Conservation (phyloP, 768 basidiomycete genomes). For the Kwoniella botswanensis region DNA sequence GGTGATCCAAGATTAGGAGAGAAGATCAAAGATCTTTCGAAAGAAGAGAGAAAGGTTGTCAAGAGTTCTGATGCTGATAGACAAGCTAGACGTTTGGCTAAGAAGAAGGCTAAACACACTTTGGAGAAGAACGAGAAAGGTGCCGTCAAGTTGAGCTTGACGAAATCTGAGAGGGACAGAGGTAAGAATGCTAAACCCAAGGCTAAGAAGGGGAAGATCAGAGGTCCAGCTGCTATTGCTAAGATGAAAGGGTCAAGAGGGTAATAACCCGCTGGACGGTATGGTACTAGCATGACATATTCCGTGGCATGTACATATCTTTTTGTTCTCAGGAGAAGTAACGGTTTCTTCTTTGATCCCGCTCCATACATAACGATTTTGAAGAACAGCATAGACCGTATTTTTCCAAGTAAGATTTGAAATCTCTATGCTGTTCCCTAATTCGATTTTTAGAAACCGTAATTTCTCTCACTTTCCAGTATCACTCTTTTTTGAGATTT, state of each 20-base stretch:
- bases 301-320: neutral
- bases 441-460: neutral
- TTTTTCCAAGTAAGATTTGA: neutral
- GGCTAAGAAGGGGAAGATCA: slow-evolving; percentile 58
- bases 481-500: neutral
- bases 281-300: no score
- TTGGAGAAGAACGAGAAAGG: slow-evolving; percentile 49
- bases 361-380: neutral
- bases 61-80: slow-evolving; percentile 82
- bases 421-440: neutral
- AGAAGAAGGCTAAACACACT: slow-evolving; percentile 72
- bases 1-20: slow-evolving; percentile 83
- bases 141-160: slow-evolving; percentile 53
- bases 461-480: neutral
- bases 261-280: slow-evolving; percentile 11
- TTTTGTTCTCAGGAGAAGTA: neutral
- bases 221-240: slow-evolving; percentile 52
- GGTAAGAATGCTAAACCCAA: slow-evolving; percentile 42
- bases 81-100: slow-evolving; percentile 79
- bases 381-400: neutral
- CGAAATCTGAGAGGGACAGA: slow-evolving; percentile 37
- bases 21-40: slow-evolving; percentile 74
- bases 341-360: neutral
- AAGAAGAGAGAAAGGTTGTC: slow-evolving; percentile 80
- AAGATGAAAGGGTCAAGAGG: slow-evolving; percentile 58